phyloP scores from a whole-genome alignment of 2,329 filamentous ascomycete species.

The Plectosphaerella cucumerina region DNA sequence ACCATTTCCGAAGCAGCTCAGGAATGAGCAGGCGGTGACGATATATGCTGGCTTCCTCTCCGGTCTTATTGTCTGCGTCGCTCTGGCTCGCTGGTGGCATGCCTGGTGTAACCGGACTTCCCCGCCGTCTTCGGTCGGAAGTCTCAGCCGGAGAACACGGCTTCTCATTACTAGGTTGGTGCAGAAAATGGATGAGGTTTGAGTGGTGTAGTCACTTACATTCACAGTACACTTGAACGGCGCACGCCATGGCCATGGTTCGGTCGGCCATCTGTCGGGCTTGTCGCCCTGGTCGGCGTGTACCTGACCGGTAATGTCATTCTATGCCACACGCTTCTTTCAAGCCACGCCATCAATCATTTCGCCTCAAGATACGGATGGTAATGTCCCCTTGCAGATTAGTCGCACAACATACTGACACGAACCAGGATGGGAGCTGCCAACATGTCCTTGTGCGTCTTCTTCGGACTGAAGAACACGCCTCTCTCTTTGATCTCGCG shows the following conservation, averaged over 20 bases:
- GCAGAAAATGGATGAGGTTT: background rate
- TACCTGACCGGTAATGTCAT: background rate
- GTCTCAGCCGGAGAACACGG: too few relatives aligned
- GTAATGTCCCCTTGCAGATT: conserved; percentile 2
- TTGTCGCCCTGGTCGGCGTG: background rate
- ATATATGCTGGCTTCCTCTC: conserved; percentile 3
- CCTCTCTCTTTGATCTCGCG: conserved; percentile 35
- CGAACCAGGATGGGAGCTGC: conserved; percentile 36
- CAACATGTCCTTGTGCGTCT: conserved; percentile 34
- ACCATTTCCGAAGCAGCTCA: background rate
- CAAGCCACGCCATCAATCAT: conserved; percentile 5
- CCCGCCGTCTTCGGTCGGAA: background rate
- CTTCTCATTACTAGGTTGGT: conserved; percentile 1
- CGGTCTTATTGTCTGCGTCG: background rate
- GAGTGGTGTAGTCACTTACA: background rate
- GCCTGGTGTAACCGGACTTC: background rate
- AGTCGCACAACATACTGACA: background rate
- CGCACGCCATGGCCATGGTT: conserved; percentile 1
- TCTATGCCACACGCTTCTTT: background rate
- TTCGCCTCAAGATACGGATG: conserved; percentile 17
- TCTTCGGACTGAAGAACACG: conserved; percentile 44
- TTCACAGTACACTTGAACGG: background rate
- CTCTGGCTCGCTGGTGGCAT: background rate
- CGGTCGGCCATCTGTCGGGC: background rate
- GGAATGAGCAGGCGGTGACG: conserved; percentile 6